Base-by-base conservation (phyloP, 202 grass and related monocot genomes). In the Eragrostis tef region DNA sequence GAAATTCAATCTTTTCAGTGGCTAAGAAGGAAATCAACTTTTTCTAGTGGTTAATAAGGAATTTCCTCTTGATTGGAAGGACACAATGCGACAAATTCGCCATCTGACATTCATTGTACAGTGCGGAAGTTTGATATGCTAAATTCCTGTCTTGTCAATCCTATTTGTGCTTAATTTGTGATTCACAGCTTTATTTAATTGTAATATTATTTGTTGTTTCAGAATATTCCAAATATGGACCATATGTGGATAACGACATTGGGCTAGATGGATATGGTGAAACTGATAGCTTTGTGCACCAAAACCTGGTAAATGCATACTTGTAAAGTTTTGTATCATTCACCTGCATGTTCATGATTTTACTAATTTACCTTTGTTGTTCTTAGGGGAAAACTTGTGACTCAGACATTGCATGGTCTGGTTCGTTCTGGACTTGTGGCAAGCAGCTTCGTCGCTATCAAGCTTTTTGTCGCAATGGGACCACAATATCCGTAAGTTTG, bases 351-450 rank as follows among this genome's bases (percentile, higher is more conserved):
- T 46, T 81, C 48, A 1, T 73, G 20, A 67, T 27, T 44, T 62
- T 65, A 45, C 74, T 85, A 41, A 56, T 77, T 44, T 15, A 64
- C 11, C 17, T 47, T 57, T 87, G 43, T 45, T n/a, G 6, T 86
- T 84, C 9, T 88, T 72, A 99, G 96, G 93, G 88, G 39, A 80
- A 89, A 74, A 41, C 70, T 46, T 83, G 46, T 74, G 89, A 60
- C 70, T 93, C 91, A 59, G 93, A 99, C 53, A 99, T 99, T 79
- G 76, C 81, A 25, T 99, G 96, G 96, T 95, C 90, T 81, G 96
- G 96, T 77, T 75, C 74, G 1, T 96, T 88, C 80, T 99, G 93
- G 96, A 91, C 86, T 62, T 99, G 96, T 79, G 76, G 91, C 78
- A 99, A 99, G 65, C 88, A 96, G 73, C 93, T 96, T 75, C 86